phyloP scores from a whole-genome alignment of 768 basidiomycete genomes.

The Suillus alpinus region DNA sequence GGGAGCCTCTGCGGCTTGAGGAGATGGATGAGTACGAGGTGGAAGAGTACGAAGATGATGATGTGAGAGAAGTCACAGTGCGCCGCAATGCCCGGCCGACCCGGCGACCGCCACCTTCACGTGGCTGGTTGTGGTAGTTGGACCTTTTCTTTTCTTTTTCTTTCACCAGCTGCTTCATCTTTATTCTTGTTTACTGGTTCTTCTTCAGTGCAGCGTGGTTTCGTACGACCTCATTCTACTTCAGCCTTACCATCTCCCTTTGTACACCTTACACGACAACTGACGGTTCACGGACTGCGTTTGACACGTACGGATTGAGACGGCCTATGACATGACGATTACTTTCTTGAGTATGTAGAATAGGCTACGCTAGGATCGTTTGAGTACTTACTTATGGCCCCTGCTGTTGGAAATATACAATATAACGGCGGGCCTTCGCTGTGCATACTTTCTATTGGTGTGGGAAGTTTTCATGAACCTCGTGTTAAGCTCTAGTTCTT shows the following conservation, averaged over 20 bases:
- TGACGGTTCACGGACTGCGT: slow-evolving; percentile 18
- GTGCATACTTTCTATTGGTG: slow-evolving; percentile 7
- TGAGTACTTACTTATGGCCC: slow-evolving; percentile 2
- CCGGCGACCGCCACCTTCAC: slow-evolving; percentile 45
- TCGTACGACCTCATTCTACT: slow-evolving; percentile 5
- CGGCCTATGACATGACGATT: slow-evolving; percentile 10
- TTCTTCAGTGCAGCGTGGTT: slow-evolving; percentile 10
- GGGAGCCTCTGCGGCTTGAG: slow-evolving; percentile 32
- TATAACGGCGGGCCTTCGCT: slow-evolving; percentile 3
- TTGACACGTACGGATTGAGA: slow-evolving; percentile 16
- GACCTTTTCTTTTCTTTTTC: slow-evolving; percentile 25
- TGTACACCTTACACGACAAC: slow-evolving; percentile 27
- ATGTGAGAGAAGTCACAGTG: slow-evolving; percentile 37
- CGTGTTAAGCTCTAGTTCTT: slow-evolving; percentile 22
- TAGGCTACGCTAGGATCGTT: slow-evolving; percentile 9
- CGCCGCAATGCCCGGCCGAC: slow-evolving; percentile 42
- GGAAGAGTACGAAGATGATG: slow-evolving; percentile 43
- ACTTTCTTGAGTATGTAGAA: slow-evolving; percentile 17
- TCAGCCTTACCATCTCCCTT: slow-evolving; percentile 4
- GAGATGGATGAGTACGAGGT: slow-evolving; percentile 37
- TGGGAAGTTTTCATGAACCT: slow-evolving; percentile 2
- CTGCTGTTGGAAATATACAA: slow-evolving; percentile 10
- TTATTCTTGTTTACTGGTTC: slow-evolving; percentile 8
- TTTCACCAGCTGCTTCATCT: slow-evolving; percentile 20
- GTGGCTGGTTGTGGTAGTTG: slow-evolving; percentile 57